Conservation (phyloP, 805 yeast species). For the Wickerhamomyces hampshirensis region DNA sequence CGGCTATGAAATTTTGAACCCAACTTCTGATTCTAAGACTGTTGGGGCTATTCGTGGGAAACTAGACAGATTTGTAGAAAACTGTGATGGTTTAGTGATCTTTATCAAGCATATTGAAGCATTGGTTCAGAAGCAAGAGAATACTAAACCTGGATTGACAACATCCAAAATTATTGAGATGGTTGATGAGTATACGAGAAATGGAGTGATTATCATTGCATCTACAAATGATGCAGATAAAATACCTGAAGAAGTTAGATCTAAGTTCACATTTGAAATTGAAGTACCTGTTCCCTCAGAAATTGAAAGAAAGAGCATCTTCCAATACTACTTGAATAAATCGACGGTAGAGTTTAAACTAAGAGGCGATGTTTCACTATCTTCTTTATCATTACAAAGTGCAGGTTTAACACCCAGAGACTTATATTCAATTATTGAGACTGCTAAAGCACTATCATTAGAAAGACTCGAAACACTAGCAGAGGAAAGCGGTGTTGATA, state of each 20-base stretch:
- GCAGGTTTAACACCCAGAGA: constrained; percentile 93
- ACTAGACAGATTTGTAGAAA: constrained; percentile 55
- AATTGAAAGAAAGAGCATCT: constrained; percentile 60
- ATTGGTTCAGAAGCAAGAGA: constrained; percentile 61
- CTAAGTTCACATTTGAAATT: constrained; percentile 71
- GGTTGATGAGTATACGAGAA: constrained; percentile 47
- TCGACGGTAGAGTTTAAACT: constrained; percentile 14
- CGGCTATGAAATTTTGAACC: constrained; percentile 58
- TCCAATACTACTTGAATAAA: constrained; percentile 42
- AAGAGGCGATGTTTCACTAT: constrained; percentile 48
- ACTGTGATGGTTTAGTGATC: constrained; percentile 44
- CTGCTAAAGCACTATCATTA: constrained; percentile 55
- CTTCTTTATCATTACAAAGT: constrained; percentile 70
- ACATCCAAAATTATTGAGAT: constrained; percentile 50
- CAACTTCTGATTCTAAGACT: constrained; percentile 72
- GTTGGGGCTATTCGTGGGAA: constrained; percentile 75
- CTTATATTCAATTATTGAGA: constrained; percentile 61
- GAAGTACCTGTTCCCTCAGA: constrained; percentile 76
- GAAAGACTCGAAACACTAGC: constrained; percentile 38
- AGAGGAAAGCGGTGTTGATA: constrained; percentile 9
- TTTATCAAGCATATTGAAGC: constrained; percentile 72
- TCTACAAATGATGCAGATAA: constrained; percentile 66
- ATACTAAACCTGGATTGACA: constrained; percentile 30
- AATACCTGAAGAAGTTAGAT: constrained; percentile 60
- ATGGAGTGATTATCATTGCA: constrained; percentile 50